A percentile compares a stretch with the other conserved stretches of the same genome.
phyloP scores from a whole-genome alignment of 202 grass and related monocot species.

The Cymbopogon flexuosus region DNA sequence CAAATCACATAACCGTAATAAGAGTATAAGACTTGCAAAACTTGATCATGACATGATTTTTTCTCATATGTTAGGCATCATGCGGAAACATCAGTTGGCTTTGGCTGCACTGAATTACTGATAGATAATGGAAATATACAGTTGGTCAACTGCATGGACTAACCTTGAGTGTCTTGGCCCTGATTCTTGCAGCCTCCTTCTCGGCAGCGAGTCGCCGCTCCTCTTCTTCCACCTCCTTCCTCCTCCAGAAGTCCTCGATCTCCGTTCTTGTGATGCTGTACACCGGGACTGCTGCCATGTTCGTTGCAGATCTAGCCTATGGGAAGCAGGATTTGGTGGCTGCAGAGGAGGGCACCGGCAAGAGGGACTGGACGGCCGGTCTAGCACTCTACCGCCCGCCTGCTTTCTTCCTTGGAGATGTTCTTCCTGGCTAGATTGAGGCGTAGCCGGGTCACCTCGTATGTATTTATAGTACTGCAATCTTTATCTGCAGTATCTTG shows the following conservation, averaged over 20 bases:
- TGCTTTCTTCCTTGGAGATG: background rate
- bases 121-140: background rate
- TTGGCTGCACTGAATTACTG: background rate
- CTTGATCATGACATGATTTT: background rate
- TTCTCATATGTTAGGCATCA: background rate
- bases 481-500: conserved; percentile 12
- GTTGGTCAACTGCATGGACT: background rate
- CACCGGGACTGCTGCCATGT: conserved; percentile 34
- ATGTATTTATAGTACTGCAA: background rate
- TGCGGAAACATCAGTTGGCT: background rate
- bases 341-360: background rate
- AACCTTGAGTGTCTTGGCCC: conserved; percentile 60
- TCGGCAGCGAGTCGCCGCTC: conserved; percentile 53
- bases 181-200: conserved; percentile 71
- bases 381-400: background rate
- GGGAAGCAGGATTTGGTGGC: background rate
- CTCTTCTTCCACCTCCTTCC: conserved; percentile 57
- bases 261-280: conserved; percentile 61
- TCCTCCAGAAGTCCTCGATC: conserved; percentile 70
- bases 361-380: background rate
- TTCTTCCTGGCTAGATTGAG: background rate
- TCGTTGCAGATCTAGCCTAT: background rate
- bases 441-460: conserved; percentile 17
- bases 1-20: background rate
- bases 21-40: too few relatives aligned